Evolutionary conservation across 2,329 filamentous ascomycete species (phyloP).

Genomic region (Sclerotinia spermophila): DNA sequence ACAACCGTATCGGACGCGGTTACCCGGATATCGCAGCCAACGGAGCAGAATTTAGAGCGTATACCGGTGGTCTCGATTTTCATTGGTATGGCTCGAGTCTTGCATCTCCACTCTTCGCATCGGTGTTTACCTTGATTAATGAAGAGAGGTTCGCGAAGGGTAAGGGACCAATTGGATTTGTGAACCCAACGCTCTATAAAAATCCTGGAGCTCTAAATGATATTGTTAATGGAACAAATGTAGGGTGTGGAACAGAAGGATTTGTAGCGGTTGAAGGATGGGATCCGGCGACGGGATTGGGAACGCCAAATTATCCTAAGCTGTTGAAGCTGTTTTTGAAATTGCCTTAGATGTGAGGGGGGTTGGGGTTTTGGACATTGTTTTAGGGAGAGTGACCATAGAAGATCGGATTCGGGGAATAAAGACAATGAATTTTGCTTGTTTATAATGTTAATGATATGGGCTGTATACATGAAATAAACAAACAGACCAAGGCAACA

Average conservation of each 20-base stretch:
- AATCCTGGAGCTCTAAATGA: conserved; percentile 37
- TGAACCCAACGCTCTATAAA: conserved; percentile 17
- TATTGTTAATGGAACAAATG: conserved; percentile 35
- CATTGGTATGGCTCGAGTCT: conserved; percentile 27
- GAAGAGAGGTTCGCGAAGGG: conserved; percentile 7
- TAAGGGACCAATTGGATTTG: conserved; percentile 16
- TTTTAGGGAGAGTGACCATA: too few relatives aligned
- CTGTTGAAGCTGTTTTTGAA: conserved; percentile 29
- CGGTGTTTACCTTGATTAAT: conserved; percentile 26
- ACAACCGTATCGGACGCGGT: conserved; percentile 47
- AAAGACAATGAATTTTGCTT: too few relatives aligned
- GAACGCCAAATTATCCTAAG: conserved; percentile 32
- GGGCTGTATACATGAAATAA: too few relatives aligned
- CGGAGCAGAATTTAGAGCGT: conserved; percentile 38
- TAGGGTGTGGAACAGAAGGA: conserved; percentile 37
- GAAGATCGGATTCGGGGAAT: too few relatives aligned
- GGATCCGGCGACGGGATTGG: conserved; percentile 32
- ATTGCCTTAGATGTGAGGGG: conserved; percentile 21
- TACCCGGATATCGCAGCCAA: conserved; percentile 55
- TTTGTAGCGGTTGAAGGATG: conserved; percentile 37
- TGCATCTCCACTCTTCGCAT: conserved; percentile 27
- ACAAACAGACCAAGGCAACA: too few relatives aligned
- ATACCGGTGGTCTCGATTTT: conserved; percentile 10
- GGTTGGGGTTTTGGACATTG: too few relatives aligned
- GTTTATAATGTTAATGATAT: too few relatives aligned